Evolutionary conservation across 2,329 filamentous ascomycete species (phyloP).

Genomic region (Neofusicoccum sp.): DNA sequence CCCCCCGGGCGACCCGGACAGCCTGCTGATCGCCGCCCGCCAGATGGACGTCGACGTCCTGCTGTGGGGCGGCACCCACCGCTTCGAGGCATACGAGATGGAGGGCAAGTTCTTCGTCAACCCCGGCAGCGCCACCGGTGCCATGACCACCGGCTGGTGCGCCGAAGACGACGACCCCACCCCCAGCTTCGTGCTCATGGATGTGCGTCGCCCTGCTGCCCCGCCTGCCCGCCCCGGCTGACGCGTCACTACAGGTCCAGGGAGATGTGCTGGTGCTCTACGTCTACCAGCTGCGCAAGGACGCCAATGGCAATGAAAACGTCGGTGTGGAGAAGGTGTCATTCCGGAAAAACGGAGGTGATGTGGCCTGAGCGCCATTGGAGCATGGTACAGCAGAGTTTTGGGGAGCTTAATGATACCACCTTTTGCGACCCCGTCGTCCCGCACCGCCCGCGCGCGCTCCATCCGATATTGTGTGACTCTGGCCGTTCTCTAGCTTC

Average conservation of each 20-base stretch:
- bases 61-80: conserved; percentile 68
- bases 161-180: conserved; percentile 63
- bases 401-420: conserved; percentile 13
- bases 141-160: conserved; percentile 61
- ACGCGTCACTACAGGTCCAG: conserved; percentile 65
- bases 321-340: conserved; percentile 57
- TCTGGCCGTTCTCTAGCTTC: neutral
- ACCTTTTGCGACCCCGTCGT: neutral
- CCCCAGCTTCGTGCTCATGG: conserved; percentile 96
- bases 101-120: conserved; percentile 72
- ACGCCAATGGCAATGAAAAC: conserved; percentile 52
- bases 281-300: conserved; percentile 67
- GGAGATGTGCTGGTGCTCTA: conserved; percentile 94
- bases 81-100: conserved; percentile 70
- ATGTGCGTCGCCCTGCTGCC: conserved; percentile 64
- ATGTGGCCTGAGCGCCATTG: conserved; percentile 29
- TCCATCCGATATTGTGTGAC: neutral
- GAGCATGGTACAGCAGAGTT: neutral
- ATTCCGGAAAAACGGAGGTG: conserved; percentile 51
- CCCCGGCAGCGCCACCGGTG: conserved; percentile 66
- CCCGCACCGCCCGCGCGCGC: neutral
- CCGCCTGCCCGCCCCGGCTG: neutral
- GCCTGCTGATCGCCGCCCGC: conserved; percentile 63
- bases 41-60: conserved; percentile 71
- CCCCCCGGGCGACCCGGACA: conserved; percentile 65